phyloP scores from a whole-genome alignment of 768 basidiomycete species.

The Pulveroboletus sp. region DNA sequence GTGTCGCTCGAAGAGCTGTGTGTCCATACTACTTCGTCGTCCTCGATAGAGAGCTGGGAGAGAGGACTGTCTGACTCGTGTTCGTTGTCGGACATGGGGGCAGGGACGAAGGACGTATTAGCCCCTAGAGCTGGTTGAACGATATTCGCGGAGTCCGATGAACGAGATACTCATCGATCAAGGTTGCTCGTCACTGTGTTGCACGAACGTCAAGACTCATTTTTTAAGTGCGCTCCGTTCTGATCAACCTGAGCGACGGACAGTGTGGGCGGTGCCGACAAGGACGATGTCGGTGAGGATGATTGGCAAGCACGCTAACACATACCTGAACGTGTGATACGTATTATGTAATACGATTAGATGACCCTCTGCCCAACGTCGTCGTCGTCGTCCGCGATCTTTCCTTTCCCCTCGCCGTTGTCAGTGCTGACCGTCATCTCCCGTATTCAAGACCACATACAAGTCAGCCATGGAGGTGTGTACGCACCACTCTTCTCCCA shows the following conservation, averaged over 20 bases:
- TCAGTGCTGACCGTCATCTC: slow-evolving; percentile 2
- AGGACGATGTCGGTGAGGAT: neutral
- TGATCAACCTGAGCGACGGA: neutral
- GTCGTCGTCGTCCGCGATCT: slow-evolving; percentile 18
- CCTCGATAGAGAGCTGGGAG: slow-evolving; percentile 15
- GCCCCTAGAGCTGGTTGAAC: neutral
- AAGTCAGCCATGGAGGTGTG: slow-evolving; percentile 37
- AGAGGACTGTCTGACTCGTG: slow-evolving; percentile 7
- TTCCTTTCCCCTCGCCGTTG: slow-evolving; percentile 8
- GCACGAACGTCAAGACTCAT: neutral
- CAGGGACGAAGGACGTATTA: neutral
- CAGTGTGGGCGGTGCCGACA: neutral
- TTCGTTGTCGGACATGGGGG: slow-evolving; percentile 12
- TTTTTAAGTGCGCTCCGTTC: neutral
- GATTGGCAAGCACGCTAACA: neutral
- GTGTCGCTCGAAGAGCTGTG: slow-evolving; percentile 6
- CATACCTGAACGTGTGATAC: slow-evolving; percentile 19
- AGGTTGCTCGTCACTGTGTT: slow-evolving; percentile 10
- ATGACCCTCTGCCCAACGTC: slow-evolving; percentile 35
- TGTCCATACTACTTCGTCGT: slow-evolving; percentile 24
- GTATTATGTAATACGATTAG: slow-evolving; percentile 34
- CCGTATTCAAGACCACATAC: slow-evolving; percentile 2
- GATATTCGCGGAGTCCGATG: slow-evolving; percentile 15
- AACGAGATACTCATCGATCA: neutral
- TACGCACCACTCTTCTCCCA: neutral